Percentiles rank a stretch among this genome's conserved stretches.
These are phyloP conservation scores for Fusarium nematophilum DNA, from an alignment of 2,329 filamentous ascomycete genomes.

Conservation along the genomic window DNA sequence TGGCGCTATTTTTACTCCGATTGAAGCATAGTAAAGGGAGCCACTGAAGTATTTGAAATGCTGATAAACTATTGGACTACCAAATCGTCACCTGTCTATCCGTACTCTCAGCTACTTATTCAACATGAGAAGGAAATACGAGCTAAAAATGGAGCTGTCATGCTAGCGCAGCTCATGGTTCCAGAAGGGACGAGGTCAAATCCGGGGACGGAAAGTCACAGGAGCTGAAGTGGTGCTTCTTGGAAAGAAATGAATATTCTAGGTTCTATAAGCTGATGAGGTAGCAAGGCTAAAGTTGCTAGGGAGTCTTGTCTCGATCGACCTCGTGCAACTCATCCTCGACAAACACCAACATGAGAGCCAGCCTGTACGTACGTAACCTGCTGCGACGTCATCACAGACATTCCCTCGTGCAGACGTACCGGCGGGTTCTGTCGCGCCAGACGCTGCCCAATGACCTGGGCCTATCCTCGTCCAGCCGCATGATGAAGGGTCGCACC, in stretches of 20 bases:
- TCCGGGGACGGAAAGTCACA: conserved; percentile 8
- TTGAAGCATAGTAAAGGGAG: too few relatives aligned
- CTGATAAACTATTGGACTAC: too few relatives aligned
- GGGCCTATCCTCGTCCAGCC: conserved; percentile 17
- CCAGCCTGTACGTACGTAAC: conserved; percentile 2
- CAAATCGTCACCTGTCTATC: too few relatives aligned
- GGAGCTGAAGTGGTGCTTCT: conserved; percentile 7
- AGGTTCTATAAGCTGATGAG: not conserved
- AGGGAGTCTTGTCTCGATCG: conserved; percentile 1
- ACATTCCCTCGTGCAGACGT: conserved; percentile 4
- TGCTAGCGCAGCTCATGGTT: conserved; percentile 34
- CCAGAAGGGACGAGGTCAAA: too few relatives aligned
- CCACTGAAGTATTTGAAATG: too few relatives aligned
- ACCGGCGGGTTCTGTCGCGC: conserved; percentile 14
- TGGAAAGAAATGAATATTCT: not conserved
- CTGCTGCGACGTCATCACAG: conserved; percentile 28
- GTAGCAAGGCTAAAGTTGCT: not conserved
- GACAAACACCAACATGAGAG: not conserved
- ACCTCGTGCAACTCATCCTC: conserved; percentile 1
- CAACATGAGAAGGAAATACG: not conserved
- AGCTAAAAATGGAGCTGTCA: conserved; percentile 38
- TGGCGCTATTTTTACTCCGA: too few relatives aligned
- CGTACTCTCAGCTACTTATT: too few relatives aligned
- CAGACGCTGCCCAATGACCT: conserved; percentile 35
- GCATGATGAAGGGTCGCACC: conserved; percentile 9